phyloP scores from a whole-genome alignment of 495 filamentous ascomycete genomes.

The Penicillium atrosanguineum region DNA sequence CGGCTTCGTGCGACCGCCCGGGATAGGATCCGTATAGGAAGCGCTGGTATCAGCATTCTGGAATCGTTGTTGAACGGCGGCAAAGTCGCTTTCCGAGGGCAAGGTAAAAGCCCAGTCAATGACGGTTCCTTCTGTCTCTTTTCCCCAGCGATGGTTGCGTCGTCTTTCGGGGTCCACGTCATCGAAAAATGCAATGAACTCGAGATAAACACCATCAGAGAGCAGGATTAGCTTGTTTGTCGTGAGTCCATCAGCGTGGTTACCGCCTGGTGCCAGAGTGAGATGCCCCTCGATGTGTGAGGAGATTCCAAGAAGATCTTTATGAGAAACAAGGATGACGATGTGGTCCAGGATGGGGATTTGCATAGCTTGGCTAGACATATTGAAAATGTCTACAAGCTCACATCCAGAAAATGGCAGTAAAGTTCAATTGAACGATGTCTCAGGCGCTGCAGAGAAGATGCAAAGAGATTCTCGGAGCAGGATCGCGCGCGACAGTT shows the following conservation, averaged over 20 bases:
- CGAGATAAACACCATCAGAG: constrained; percentile 17
- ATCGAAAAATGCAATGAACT: constrained; percentile 20
- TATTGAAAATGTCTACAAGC: not conserved
- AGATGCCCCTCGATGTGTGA: not conserved
- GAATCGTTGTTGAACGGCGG: not conserved
- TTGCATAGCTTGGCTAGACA: not conserved
- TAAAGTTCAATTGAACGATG: too few species aligned
- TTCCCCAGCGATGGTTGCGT: constrained; percentile 24
- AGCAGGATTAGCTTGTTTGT: not conserved
- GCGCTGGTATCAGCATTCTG: not conserved
- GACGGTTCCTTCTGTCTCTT: constrained; percentile 15
- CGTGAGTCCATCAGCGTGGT: not conserved
- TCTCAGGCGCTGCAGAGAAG: too few species aligned
- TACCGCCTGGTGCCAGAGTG: not conserved
- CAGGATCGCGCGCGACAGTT: too few species aligned
- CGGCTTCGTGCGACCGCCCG: not conserved
- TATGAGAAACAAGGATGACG: not conserved
- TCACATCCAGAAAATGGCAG: not conserved
- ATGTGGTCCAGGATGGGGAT: not conserved
- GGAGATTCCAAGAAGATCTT: not conserved
- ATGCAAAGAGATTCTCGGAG: too few species aligned
- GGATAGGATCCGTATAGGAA: not conserved
- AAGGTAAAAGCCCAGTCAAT: constrained; percentile 28
- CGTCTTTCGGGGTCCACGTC: constrained; percentile 6
- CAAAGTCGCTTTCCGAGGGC: constrained; percentile 14